phyloP scores from a whole-genome alignment of 352 stramenopile species.

The Bremia lactucae region DNA sequence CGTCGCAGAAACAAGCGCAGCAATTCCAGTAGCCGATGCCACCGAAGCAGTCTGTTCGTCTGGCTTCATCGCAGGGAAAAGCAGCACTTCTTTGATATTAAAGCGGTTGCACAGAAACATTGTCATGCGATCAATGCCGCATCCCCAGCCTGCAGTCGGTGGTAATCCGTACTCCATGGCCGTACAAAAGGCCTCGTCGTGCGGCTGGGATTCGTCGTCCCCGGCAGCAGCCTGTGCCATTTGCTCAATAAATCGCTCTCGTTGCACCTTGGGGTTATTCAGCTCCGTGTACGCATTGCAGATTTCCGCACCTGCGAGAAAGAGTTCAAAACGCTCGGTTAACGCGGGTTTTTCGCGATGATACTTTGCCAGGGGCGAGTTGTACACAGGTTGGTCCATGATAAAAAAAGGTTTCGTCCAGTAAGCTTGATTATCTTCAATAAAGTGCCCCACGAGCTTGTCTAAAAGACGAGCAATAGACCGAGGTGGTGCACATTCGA shows the following conservation, averaged over 20 bases:
- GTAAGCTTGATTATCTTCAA: slow-evolving; percentile 79
- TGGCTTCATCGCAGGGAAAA: slow-evolving; percentile 99
- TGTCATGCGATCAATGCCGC: slow-evolving; percentile 95
- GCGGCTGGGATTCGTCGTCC: slow-evolving; percentile 78
- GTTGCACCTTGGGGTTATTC: slow-evolving; percentile 91
- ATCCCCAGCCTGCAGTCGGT: slow-evolving; percentile 94
- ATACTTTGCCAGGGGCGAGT: slow-evolving; percentile 95
- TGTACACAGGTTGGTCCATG: slow-evolving; percentile 97
- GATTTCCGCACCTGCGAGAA: slow-evolving; percentile 92
- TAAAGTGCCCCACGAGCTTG: slow-evolving; percentile 84
- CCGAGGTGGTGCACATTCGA: slow-evolving; percentile 58
- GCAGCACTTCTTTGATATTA: slow-evolving; percentile 96
- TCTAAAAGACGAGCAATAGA: slow-evolving; percentile 75
- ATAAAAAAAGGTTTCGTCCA: slow-evolving; percentile 97
- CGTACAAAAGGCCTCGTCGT: slow-evolving; percentile 92
- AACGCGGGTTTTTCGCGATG: slow-evolving; percentile 88
- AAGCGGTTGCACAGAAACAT: slow-evolving; percentile 94
- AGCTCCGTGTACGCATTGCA: slow-evolving; percentile 99
- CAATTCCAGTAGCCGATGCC: slow-evolving; percentile 6
- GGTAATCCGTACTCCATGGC: slow-evolving; percentile 96
- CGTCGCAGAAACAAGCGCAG: slow-evolving; percentile 17
- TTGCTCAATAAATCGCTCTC: slow-evolving; percentile 76
- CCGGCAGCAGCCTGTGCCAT: slow-evolving; percentile 67
- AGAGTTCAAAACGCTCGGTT: slow-evolving; percentile 98
- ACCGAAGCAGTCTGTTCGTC: slow-evolving; percentile 46